These are phyloP conservation scores for Effrenium voratum DNA, from an alignment of 73 alveolate species.

Conservation along the genomic window DNA sequence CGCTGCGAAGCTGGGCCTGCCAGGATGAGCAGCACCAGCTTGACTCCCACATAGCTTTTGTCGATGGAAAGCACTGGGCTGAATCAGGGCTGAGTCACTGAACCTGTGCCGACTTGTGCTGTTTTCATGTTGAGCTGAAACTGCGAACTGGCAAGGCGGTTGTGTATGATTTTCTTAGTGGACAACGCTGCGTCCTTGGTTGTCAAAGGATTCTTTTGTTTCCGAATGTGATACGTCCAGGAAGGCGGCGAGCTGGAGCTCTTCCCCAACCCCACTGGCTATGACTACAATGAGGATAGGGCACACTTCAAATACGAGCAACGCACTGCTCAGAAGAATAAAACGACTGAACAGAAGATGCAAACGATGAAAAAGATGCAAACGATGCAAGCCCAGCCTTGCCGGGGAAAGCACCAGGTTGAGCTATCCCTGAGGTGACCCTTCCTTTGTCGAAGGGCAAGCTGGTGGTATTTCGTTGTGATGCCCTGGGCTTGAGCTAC, in stretches of 20 bases:
- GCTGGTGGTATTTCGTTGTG: slow-evolving; percentile 71
- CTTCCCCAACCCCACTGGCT: slow-evolving; percentile 84
- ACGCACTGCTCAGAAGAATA: too few relatives aligned
- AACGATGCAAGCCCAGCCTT: not conserved
- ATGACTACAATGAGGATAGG: slow-evolving; percentile 85
- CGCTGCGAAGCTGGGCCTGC: too few relatives aligned
- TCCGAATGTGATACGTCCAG: not conserved
- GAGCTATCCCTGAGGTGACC: slow-evolving; percentile 7
- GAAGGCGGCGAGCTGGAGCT: slow-evolving; percentile 76
- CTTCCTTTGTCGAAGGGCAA: slow-evolving; percentile 59
- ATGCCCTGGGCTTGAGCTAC: slow-evolving; percentile 73
- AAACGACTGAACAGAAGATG: too few relatives aligned
- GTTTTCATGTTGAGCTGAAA: not conserved
- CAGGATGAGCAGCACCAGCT: slow-evolving; percentile 70
- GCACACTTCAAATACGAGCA: too few relatives aligned
- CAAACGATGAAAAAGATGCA: not conserved
- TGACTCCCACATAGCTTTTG: slow-evolving; percentile 65
- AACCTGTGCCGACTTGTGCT: not conserved
- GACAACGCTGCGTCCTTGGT: slow-evolving; percentile 21
- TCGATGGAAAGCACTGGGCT: slow-evolving; percentile 46
- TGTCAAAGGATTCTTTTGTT: not conserved
- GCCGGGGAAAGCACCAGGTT: not conserved
- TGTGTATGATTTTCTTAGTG: slow-evolving; percentile 41
- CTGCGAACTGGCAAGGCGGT: slow-evolving; percentile 30
- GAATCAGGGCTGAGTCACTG: not conserved